Base-by-base conservation (phyloP, 257 asterid species). In the Avicennia marina region DNA sequence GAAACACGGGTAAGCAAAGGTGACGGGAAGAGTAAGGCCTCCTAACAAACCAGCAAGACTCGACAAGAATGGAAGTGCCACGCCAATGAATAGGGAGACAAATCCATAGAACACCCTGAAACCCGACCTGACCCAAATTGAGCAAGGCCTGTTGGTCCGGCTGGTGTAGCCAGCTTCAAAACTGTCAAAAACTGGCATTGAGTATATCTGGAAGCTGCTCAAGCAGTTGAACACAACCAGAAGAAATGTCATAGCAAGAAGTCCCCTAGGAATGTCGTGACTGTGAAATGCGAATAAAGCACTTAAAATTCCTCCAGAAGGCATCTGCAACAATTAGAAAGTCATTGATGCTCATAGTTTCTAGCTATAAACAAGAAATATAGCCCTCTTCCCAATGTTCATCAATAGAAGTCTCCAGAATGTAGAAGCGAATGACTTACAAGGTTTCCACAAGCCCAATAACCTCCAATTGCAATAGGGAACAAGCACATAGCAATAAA, bases 1-100 rank as follows among this genome's bases (percentile, higher is more conserved):
- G 81, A 93, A 93, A 77, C 97, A 89, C 17, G 99, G 99, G 80
- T 93, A 93, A 0, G 99, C 99, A 15, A 93, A 93, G 1, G 99
- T 93, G n/a, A 89, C 99, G 0, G 99, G 99, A 2, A 93, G 89
- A 5, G 99, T 93, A 10, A 93, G 90, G 27, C 99, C 99, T 34
- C 97, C 97, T 10, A 89, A 71, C 62, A 93, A 68, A 2, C 99
- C 99, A 0, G 99, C 99, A 7, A 93, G 84, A 75, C 99, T 89
- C 4, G 99, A 89, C 62, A 93, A 63, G 76, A 93, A 93, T 0
- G 99, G 99, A 17, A 93, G 86, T 0, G 99, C 99, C 12, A 93
- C 99, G 7, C 99, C 99, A 6, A 93, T 84, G 17, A 93, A 70
- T 61, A 93, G 70, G 4, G 91, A 81, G 55, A 93, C 74, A 12